Percentiles rank a stretch among this genome's conserved stretches.
phyloP scores from a whole-genome alignment of 2,329 filamentous ascomycete species.

The Fusarium irregulare region DNA sequence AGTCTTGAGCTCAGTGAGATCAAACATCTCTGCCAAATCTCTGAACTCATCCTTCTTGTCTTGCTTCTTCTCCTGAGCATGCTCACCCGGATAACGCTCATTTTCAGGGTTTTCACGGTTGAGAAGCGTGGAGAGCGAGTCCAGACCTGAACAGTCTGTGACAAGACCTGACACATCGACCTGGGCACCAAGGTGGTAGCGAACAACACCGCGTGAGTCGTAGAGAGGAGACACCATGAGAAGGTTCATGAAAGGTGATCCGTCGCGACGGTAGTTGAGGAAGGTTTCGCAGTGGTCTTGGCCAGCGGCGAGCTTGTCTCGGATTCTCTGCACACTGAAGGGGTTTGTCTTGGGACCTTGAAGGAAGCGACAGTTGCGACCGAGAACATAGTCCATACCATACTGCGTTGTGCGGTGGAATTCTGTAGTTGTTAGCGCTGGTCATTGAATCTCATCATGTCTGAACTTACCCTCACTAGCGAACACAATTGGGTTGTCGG shows the following conservation, averaged over 20 bases:
- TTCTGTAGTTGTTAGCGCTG: constrained; percentile 57
- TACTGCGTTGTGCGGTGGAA: constrained; percentile 82
- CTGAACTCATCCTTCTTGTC: constrained; percentile 68
- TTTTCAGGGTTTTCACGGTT: constrained; percentile 46
- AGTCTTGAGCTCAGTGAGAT: constrained; percentile 71
- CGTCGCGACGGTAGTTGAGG: constrained; percentile 81
- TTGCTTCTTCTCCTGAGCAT: not conserved
- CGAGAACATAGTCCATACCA: constrained; percentile 77
- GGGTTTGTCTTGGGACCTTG: constrained; percentile 78
- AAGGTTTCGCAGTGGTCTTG: constrained; percentile 79
- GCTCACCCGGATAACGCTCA: constrained; percentile 38
- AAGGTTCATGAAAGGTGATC: constrained; percentile 81
- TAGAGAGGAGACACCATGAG: constrained; percentile 78
- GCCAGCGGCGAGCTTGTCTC: constrained; percentile 70
- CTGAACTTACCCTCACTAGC: constrained; percentile 73
- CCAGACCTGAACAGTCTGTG: constrained; percentile 73
- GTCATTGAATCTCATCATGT: accelerated
- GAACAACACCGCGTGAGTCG: constrained; percentile 72
- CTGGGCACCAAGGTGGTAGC: constrained; percentile 78
- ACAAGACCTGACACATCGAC: constrained; percentile 77
- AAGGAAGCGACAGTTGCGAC: constrained; percentile 81
- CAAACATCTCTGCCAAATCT: constrained; percentile 76
- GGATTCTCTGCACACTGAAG: constrained; percentile 70
- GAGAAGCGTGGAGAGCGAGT: constrained; percentile 65
- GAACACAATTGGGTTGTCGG: constrained; percentile 82